phyloP scores from a whole-genome alignment of 352 stramenopile genomes.

The Thraustotheca clavata region DNA sequence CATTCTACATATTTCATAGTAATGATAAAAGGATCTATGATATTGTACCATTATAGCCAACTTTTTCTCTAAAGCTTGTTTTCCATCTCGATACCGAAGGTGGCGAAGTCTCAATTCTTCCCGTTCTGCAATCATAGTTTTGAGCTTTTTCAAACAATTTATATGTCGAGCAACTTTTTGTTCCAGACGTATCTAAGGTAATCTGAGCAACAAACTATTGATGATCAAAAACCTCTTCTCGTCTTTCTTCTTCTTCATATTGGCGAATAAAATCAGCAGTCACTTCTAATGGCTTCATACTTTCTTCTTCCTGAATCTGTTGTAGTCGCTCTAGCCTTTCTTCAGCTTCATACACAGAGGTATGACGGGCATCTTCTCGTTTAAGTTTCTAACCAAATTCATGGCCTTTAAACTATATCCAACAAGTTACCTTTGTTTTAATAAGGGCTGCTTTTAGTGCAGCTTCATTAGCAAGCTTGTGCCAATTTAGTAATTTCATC shows the following conservation, averaged over 20 bases:
- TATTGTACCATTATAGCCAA: too few species aligned
- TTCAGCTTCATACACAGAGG: constrained; percentile 35
- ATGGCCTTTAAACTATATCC: not conserved
- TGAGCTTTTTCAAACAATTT: constrained; percentile 70
- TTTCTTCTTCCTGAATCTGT: constrained; percentile 88
- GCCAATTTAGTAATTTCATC: constrained; percentile 92
- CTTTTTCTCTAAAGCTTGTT: constrained; percentile 36
- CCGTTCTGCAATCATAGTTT: constrained; percentile 47
- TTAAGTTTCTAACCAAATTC: constrained; percentile 49
- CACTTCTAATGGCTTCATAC: constrained; percentile 85
- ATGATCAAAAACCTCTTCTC: constrained; percentile 30
- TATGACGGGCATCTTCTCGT: constrained; percentile 51
- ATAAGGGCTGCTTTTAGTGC: constrained; percentile 87
- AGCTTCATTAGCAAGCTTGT: constrained; percentile 91
- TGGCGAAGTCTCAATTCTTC: constrained; percentile 52
- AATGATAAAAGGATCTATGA: too few species aligned
- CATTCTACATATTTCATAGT: too few species aligned
- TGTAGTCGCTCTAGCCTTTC: constrained; percentile 85
- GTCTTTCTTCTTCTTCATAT: constrained; percentile 65
- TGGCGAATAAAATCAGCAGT: constrained; percentile 82
- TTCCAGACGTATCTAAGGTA: constrained; percentile 43
- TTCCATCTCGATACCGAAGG: constrained; percentile 53
- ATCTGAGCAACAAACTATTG: not conserved
- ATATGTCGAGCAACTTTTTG: constrained; percentile 86
- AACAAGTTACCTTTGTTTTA: constrained; percentile 45